These are phyloP conservation scores for Cryptococcus hybrid DNA, from an alignment of 1,284 basidiomycete species.

Conservation along the genomic window DNA sequence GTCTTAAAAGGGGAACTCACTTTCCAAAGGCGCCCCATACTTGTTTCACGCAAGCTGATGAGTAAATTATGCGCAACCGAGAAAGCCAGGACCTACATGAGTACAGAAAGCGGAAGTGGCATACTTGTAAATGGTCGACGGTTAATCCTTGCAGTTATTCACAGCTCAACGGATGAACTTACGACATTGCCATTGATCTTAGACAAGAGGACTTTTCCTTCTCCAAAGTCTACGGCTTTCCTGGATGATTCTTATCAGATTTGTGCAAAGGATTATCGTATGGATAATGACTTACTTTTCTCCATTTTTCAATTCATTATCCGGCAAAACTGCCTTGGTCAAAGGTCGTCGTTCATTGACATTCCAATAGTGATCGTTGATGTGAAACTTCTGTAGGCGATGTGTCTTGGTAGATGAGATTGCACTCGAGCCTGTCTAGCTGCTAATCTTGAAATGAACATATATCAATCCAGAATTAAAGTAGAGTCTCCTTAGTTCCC, in stretches of 20 bases:
- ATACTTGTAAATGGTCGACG: conserved; percentile 45
- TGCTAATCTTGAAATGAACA: no score
- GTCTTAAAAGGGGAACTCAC: conserved; percentile 6
- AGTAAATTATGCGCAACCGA: neutral
- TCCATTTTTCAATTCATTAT: conserved; percentile 66
- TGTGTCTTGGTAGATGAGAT: no score
- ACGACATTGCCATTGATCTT: conserved; percentile 65
- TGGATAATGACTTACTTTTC: neutral
- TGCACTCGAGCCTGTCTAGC: no score
- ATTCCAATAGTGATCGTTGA: neutral
- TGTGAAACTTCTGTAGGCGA: no score
- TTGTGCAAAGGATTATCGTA: neutral
- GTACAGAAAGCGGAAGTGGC: conserved; percentile 87
- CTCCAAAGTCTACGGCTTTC: conserved; percentile 69
- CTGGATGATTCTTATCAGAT: conserved; percentile 7
- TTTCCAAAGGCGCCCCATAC: conserved; percentile 45
- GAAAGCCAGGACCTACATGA: conserved; percentile 52
- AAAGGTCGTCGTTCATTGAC: conserved; percentile 13
- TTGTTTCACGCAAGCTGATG: conserved; percentile 7
- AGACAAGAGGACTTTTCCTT: conserved; percentile 75
- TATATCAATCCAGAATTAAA: no score
- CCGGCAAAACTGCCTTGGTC: conserved; percentile 36
- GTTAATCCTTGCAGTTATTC: conserved; percentile 29
- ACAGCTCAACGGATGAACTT: conserved; percentile 5
- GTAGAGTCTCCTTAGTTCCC: no score